phyloP scores from a whole-genome alignment of 129 eudicot genomes.

The Sambucus nigra region DNA sequence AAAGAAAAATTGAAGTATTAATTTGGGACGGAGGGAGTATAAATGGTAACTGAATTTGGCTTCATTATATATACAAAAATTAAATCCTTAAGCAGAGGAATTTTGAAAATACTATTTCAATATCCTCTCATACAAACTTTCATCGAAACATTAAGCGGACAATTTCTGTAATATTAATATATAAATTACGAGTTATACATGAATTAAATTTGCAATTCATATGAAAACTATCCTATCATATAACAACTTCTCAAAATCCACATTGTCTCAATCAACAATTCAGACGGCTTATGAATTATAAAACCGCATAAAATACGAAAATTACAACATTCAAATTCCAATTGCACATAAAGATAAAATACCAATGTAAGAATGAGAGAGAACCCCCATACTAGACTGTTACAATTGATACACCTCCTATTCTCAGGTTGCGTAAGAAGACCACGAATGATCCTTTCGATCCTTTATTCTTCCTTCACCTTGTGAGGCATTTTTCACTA shows the following conservation, averaged over 20 bases:
- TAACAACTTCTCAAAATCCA: neutral
- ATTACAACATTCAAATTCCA: neutral
- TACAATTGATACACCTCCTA: conserved; percentile 86
- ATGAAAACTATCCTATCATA: neutral
- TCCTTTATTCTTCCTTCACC: conserved; percentile 60
- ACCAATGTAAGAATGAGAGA: conserved; percentile 1
- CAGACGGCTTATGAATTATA: neutral
- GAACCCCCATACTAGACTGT: conserved; percentile 48
- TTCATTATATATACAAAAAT: too few relatives aligned
- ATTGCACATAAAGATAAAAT: neutral
- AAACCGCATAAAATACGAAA: neutral
- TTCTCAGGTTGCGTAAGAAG: conserved; percentile 69
- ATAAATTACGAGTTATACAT: neutral
- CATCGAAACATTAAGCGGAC: neutral
- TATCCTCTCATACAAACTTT: neutral
- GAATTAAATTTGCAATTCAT: neutral
- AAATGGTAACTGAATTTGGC: too few relatives aligned
- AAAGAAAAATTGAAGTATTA: too few relatives aligned
- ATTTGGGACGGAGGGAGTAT: too few relatives aligned
- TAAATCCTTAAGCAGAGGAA: too few relatives aligned
- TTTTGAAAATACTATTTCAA: too few relatives aligned
- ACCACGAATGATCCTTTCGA: conserved; percentile 53
- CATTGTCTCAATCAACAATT: neutral
- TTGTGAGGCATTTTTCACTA: conserved; percentile 38
- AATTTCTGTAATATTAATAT: neutral